A percentile compares a stretch with the other conserved stretches of the same genome.
Conservation (phyloP, 768 basidiomycete genomes). For the Suillus spraguei region DNA sequence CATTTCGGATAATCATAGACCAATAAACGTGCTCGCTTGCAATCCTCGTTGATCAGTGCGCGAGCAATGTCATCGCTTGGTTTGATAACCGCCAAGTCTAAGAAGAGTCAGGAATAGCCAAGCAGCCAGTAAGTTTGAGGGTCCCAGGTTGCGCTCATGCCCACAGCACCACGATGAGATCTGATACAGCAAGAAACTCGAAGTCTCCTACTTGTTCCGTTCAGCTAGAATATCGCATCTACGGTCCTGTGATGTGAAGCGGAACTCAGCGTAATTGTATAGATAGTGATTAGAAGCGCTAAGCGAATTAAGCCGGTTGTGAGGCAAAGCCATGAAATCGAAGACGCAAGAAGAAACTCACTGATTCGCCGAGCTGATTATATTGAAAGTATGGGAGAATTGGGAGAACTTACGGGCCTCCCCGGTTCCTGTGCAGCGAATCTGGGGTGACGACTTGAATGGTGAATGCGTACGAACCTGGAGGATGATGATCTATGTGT, state of each 20-base stretch:
- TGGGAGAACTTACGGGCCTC: not conserved
- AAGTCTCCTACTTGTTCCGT: not conserved
- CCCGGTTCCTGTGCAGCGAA: not conserved
- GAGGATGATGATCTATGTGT: not conserved
- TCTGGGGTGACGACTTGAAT: not conserved
- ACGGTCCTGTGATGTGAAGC: not conserved
- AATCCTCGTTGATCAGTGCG: not conserved
- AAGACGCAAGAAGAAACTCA: not conserved
- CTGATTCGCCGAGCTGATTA: not conserved
- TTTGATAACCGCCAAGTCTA: not conserved
- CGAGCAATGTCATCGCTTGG: not conserved
- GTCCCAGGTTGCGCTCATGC: not conserved
- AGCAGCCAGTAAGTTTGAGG: not conserved
- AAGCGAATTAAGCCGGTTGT: not conserved
- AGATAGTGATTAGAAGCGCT: not conserved
- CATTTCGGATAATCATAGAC: not conserved
- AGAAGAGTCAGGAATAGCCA: not conserved
- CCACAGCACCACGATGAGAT: not conserved
- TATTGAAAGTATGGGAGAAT: constrained; percentile 1
- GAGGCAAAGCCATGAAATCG: not conserved
- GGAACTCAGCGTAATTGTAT: not conserved
- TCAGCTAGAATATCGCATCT: not conserved
- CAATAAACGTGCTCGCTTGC: not conserved
- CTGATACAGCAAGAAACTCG: too few species aligned
- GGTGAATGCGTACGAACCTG: not conserved